Conservation (phyloP, 1,284 basidiomycete species). For the Cryptococcus hybrid region DNA sequence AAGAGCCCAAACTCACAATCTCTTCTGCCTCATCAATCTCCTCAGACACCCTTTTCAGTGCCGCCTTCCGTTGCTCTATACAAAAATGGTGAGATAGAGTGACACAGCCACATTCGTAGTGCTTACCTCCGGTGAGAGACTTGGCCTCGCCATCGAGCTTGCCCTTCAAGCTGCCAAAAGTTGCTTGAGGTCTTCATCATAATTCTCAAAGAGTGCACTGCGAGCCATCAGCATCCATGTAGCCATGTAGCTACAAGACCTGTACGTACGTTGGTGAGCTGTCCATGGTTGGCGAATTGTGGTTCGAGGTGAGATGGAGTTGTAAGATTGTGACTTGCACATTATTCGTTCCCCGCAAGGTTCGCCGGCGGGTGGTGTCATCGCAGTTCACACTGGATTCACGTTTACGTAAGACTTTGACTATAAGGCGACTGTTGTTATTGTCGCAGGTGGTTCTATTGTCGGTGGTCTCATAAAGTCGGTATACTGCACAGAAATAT, state of each 20-base stretch:
- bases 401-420: constrained; percentile 1
- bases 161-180: constrained; percentile 40
- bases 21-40: constrained; percentile 98
- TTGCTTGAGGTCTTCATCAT: constrained; percentile 51
- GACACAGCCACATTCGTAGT: not conserved
- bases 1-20: constrained; percentile 61
- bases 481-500: not conserved
- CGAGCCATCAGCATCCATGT: not conserved
- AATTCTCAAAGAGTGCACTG: constrained; percentile 51
- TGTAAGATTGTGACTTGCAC: not conserved
- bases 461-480: not conserved
- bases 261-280: constrained; percentile 48
- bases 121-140: constrained; percentile 47
- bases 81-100: constrained; percentile 1
- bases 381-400: no score
- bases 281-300: constrained; percentile 34
- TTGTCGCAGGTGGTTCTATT: not conserved
- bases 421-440: no score
- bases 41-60: constrained; percentile 83
- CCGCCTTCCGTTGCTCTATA: constrained; percentile 77
- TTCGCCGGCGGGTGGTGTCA: no score
- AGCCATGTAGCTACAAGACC: not conserved
- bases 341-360: not conserved
- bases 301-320: not conserved
- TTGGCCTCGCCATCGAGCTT: constrained; percentile 49